Conservation (phyloP, 129 eudicot species). For the Lactuca sativa region DNA sequence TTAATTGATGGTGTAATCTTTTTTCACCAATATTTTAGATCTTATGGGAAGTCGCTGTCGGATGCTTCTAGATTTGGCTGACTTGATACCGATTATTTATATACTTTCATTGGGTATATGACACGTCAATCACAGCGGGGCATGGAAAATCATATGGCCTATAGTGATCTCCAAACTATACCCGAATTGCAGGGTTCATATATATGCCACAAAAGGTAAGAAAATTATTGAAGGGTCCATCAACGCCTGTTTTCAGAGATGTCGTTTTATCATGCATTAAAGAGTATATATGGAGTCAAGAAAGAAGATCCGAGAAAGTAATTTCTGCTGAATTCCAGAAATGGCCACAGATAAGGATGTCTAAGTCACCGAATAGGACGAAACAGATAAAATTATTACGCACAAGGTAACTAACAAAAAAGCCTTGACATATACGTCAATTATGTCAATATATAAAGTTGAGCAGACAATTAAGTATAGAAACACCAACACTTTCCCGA, state of each 20-base stretch:
- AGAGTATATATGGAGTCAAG: neutral
- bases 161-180: no score
- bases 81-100: neutral
- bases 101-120: neutral
- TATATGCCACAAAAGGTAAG: neutral
- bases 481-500: neutral
- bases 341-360: no score
- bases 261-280: neutral
- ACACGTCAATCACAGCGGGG: neutral
- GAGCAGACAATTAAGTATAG: no score
- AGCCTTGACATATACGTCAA: no score
- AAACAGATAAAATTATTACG: no score
- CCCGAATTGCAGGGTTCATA: neutral
- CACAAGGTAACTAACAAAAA: no score
- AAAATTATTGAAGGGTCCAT: neutral
- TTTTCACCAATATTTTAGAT: neutral
- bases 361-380: no score
- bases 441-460: no score
- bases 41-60: neutral
- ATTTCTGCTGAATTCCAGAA: no score
- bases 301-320: no score
- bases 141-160: neutral
- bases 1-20: neutral
- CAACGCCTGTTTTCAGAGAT: neutral
- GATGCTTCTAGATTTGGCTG: neutral